Evolutionary conservation across 106 monocot species (phyloP).

Genomic region (Phalaenopsis equestris): DNA sequence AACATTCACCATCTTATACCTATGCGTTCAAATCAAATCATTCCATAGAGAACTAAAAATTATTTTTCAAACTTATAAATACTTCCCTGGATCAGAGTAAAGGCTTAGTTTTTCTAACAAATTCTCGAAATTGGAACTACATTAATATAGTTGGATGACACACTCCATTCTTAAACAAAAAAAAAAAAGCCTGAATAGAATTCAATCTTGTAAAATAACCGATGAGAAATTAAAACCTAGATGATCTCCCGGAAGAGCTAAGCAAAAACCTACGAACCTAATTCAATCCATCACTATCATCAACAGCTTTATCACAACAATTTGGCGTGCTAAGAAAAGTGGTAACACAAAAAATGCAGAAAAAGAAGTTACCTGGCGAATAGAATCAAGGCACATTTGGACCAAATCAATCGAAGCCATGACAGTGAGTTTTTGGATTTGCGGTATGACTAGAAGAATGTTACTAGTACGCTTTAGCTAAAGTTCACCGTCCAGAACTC

Average conservation of each 20-base stretch:
- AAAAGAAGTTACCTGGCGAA: slow-evolving; percentile 52
- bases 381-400: slow-evolving; percentile 71
- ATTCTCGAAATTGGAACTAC: not conserved
- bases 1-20: not conserved
- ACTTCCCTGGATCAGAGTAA: not conserved
- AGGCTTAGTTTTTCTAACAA: not conserved
- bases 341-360: not conserved
- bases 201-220: not conserved
- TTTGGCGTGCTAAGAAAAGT: not conserved
- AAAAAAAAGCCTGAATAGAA: not conserved
- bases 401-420: slow-evolving; percentile 83
- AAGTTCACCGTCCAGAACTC: not conserved
- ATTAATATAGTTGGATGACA: not conserved
- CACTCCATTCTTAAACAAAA: not conserved
- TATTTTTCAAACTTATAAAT: not conserved
- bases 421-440: not conserved
- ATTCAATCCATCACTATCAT: not conserved
- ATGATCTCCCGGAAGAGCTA: not conserved
- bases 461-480: not conserved
- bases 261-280: not conserved
- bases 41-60: not conserved
- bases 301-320: not conserved
- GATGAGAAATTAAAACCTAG: not conserved
- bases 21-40: not conserved
- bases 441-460: not conserved